A percentile compares a stretch with the other conserved stretches of the same genome.
These are phyloP conservation scores for Pseudogymnoascus sp. DNA, from an alignment of 2,329 filamentous ascomycete species.

Conservation along the genomic window DNA sequence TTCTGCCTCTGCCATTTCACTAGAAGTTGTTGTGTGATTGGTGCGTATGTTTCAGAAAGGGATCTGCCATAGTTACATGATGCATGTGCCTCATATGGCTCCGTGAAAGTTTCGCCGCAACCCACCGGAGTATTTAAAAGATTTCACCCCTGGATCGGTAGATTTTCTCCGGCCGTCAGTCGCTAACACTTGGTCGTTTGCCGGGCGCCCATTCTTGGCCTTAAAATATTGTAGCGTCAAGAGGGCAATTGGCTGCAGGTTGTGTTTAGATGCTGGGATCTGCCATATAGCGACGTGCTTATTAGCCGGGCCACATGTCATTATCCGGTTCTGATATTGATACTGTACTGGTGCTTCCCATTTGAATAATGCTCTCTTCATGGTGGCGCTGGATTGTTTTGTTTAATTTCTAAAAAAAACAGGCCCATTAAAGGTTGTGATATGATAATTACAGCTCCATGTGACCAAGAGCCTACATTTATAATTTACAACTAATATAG, in stretches of 20 bases:
- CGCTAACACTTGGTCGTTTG: background rate
- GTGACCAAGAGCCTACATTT: background rate
- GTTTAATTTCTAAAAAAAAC: background rate
- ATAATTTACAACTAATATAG: background rate
- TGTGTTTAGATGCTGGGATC: background rate
- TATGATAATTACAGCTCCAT: background rate
- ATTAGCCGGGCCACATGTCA: background rate
- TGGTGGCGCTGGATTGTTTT: background rate
- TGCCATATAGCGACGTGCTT: background rate
- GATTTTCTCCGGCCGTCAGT: slow-evolving; percentile 2
- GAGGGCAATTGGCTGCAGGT: background rate
- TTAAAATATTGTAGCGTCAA: background rate
- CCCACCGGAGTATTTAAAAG: background rate
- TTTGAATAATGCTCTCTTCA: too few species aligned
- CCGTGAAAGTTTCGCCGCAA: background rate
- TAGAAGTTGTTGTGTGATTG: background rate
- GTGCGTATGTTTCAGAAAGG: background rate
- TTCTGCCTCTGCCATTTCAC: background rate
- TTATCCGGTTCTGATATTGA: background rate
- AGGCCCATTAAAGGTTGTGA: background rate
- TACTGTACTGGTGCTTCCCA: background rate
- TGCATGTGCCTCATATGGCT: background rate
- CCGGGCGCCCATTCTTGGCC: background rate
- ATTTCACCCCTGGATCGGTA: background rate
- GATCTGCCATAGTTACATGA: background rate